A percentile compares a stretch with the other conserved stretches of the same genome.
These are phyloP conservation scores for Gentiana macrophylla DNA, from an alignment of 257 asterid species.

Conservation along the genomic window DNA sequence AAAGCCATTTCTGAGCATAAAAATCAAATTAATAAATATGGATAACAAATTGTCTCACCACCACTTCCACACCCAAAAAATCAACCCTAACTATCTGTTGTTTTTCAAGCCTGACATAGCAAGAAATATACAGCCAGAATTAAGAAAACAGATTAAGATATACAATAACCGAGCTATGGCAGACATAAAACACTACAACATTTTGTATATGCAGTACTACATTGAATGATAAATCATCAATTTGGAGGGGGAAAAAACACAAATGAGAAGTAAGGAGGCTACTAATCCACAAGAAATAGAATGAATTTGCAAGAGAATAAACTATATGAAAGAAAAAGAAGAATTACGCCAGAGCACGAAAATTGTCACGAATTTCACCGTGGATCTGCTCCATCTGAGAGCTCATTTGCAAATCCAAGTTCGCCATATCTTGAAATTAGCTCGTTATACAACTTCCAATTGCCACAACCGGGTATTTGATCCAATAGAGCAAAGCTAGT, in stretches of 20 bases:
- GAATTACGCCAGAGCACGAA: conserved; percentile 73
- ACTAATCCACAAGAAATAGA: neutral
- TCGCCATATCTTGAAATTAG: conserved; percentile 6
- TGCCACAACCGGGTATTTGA: neutral
- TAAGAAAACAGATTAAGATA: neutral
- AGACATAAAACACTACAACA: neutral
- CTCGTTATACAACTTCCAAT: neutral
- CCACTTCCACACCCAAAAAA: too few species aligned
- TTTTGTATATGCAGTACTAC: neutral
- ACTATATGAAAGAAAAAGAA: neutral
- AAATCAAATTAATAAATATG: too few species aligned
- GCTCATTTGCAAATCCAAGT: conserved; percentile 51
- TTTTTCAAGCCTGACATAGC: too few species aligned
- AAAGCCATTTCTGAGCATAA: conserved; percentile 64
- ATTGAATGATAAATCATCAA: too few species aligned
- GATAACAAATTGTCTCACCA: too few species aligned
- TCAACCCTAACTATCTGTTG: too few species aligned
- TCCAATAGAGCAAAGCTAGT: too few species aligned
- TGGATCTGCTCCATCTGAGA: conserved; percentile 98
- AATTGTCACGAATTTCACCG: conserved; percentile 77
- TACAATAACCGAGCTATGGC: neutral
- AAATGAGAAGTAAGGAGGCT: neutral
- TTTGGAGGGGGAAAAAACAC: neutral
- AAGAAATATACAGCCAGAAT: neutral
- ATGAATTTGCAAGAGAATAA: neutral